Base-by-base conservation (phyloP, 2,329 filamentous ascomycete species). In the Botryotinia convoluta region DNA sequence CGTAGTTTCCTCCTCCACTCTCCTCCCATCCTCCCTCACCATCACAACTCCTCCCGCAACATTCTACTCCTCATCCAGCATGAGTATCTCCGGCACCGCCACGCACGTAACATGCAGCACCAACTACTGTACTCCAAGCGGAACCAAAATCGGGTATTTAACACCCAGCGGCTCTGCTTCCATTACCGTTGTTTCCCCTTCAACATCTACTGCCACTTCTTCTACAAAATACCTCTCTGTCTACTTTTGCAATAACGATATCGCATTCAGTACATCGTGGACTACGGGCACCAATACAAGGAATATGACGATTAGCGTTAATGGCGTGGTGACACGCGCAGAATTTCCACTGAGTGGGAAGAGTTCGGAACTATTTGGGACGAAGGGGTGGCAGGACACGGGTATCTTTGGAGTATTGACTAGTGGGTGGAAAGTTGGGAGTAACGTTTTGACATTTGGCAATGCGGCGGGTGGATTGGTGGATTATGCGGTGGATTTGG, bases 51-150 rank as follows among this genome's bases (percentile, higher is more conserved):
- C 76, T 42, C 26, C 67, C 1, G 45, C 70, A 63, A 74, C 85
- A 0, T 87, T 87, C 42, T 77, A 78, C 68, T 86, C 86, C 12
- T 83, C 84, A 14, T 84, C 84, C 7, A 88, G 86, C 61, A 89
- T 88, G 80, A 88, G 87, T 1, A 87, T 87, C 1, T 83, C 84
- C 26, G 88, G 88, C 72, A 29, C 61, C 37, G 71, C 78, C 16
- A 64, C 54, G 29, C 72, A 37, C 7, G 72, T 68, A 48, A 72
- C 74, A 26, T 79, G 78, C 68, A 57, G 32, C 48, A 73, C 73
- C 3, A 72, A 65, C 39, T 72, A 77, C 69, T 79, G 78, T 60
- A 12, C 60, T 0, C 78, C 78, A 8, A 74, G 77, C 37, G 77
- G 78, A 1, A 75, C 75, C 2, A 79, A 79, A 69, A 75, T 79